Evolutionary conservation across 73 alveolate species (phyloP).

Genomic region (Paramecium primaurelia): DNA sequence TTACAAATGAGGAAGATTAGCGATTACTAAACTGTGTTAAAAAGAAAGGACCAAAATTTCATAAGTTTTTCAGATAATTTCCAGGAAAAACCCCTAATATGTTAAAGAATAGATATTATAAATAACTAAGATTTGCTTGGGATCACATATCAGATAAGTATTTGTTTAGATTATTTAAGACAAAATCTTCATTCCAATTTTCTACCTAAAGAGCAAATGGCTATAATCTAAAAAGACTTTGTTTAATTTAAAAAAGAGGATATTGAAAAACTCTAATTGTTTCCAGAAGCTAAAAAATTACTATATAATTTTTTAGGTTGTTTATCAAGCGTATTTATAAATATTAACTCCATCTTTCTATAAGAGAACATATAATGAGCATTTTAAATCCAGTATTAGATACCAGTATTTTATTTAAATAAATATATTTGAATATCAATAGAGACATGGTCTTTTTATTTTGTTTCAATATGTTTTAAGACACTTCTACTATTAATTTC

Average conservation of each 20-base stretch:
- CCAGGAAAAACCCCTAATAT: not conserved
- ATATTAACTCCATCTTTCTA: no score
- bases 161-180: not conserved
- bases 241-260: not conserved
- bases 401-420: no score
- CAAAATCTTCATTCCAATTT: not conserved
- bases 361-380: no score
- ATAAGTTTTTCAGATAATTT: not conserved
- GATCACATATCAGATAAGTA: not conserved
- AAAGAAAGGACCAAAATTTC: not conserved
- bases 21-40: not conserved
- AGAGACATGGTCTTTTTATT: no score
- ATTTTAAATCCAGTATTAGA: no score
- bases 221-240: not conserved
- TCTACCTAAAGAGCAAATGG: not conserved
- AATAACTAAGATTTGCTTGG: not conserved
- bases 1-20: not conserved
- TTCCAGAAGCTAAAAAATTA: not conserved
- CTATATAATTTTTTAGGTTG: no score
- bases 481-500: no score
- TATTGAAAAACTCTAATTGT: not conserved
- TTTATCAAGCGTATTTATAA: no score
- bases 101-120: not conserved
- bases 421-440: no score
- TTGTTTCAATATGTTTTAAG: no score